Evolutionary conservation across 2,329 filamentous ascomycete species (phyloP).

Genomic region (Leptographium lundbergii): DNA sequence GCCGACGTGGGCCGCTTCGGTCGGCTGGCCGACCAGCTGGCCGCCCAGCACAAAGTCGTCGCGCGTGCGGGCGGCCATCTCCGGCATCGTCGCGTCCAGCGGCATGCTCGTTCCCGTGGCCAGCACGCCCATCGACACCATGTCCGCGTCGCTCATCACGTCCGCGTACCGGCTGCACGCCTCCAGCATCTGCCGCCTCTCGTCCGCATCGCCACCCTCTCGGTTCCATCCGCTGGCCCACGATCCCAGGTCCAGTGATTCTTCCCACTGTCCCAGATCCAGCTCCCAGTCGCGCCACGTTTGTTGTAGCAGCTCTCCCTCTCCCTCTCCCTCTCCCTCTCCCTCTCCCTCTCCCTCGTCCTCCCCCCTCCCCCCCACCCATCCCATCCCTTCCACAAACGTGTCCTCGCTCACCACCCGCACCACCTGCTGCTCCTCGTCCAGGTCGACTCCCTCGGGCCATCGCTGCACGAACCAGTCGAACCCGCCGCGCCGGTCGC

Average conservation of each 20-base stretch:
- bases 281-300: slow-evolving; percentile 56
- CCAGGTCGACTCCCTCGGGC: slow-evolving; percentile 58
- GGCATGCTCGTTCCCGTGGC: slow-evolving; percentile 25
- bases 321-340: slow-evolving; percentile 35
- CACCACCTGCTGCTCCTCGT: slow-evolving; percentile 53
- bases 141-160: slow-evolving; percentile 52
- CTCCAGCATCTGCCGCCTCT: slow-evolving; percentile 26
- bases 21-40: slow-evolving; percentile 33
- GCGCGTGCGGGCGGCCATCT: slow-evolving; percentile 30
- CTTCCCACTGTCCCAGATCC: slow-evolving; percentile 46
- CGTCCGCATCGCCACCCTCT: not conserved
- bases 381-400: slow-evolving; percentile 67
- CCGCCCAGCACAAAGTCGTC: slow-evolving; percentile 40
- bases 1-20: slow-evolving; percentile 19
- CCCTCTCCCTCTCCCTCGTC: slow-evolving; percentile 52
- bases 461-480: slow-evolving; percentile 80
- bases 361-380: slow-evolving; percentile 33
- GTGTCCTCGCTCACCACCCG: slow-evolving; percentile 74
- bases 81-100: slow-evolving; percentile 52
- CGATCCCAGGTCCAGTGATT: slow-evolving; percentile 23
- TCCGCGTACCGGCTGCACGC: slow-evolving; percentile 43
- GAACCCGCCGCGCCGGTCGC: slow-evolving; percentile 74
- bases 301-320: slow-evolving; percentile 53
- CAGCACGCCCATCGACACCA: slow-evolving; percentile 38
- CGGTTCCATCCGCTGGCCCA: slow-evolving; percentile 20